Evolutionary conservation across 495 filamentous ascomycete species (phyloP).

Genomic region (Neurospora sp.): DNA sequence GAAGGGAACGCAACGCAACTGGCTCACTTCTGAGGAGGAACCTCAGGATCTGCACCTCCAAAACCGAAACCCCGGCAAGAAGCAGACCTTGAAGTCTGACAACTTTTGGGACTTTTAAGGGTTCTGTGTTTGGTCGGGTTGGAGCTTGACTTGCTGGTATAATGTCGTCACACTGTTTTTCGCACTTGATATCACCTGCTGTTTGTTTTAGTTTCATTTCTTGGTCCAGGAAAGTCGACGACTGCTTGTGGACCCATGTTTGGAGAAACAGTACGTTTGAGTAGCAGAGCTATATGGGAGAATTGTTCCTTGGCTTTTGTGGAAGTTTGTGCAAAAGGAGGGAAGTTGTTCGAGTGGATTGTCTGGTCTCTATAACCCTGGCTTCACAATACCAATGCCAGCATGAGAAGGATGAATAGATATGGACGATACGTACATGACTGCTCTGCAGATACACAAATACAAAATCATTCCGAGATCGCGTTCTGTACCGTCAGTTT

Average conservation of each 20-base stretch:
- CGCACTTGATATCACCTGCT: not conserved
- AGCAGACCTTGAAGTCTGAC: slow-evolving; percentile 23
- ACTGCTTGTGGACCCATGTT: not conserved
- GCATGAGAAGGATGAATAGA: too few relatives aligned
- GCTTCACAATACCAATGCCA: too few relatives aligned
- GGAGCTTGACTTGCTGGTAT: not conserved
- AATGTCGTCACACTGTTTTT: not conserved
- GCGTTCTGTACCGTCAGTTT: too few relatives aligned
- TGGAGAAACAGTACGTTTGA: not conserved
- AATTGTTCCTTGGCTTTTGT: too few relatives aligned
- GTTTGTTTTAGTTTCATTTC: not conserved
- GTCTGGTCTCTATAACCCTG: too few relatives aligned
- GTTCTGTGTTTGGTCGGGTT: not conserved
- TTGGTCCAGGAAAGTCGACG: too few relatives aligned
- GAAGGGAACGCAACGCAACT: slow-evolving; percentile 48
- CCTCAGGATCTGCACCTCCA: slow-evolving; percentile 25
- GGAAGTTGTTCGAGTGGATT: too few relatives aligned
- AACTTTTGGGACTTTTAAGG: slow-evolving; percentile 48
- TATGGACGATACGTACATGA: too few relatives aligned
- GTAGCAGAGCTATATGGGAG: not conserved
- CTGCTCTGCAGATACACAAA: too few relatives aligned
- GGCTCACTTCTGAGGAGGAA: slow-evolving; percentile 50
- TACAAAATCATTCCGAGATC: too few relatives aligned
- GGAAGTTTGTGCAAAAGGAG: too few relatives aligned
- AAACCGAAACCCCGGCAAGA: slow-evolving; percentile 24